Base-by-base conservation (phyloP, 352 stramenopile species). In the Pythium coloratum region DNA sequence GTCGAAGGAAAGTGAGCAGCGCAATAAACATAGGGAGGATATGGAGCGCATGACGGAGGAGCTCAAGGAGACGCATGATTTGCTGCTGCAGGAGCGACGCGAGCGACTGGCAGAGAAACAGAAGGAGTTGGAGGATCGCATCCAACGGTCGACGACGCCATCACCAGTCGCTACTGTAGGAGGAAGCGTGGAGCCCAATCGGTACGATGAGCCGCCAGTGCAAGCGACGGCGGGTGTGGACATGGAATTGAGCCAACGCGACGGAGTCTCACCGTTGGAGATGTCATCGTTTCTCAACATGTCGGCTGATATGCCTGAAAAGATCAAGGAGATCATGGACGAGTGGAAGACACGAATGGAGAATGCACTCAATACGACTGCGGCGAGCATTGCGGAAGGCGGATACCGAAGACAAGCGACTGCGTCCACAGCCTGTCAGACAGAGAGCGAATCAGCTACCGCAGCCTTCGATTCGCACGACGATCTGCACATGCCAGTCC, bases 41-140 rank as follows among this genome's bases (percentile, higher is more conserved):
- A 50, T 89, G n/a, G 57, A 75, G 12, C 55, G 56, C 10, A 24
- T 84, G 47, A 68, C 71, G 4, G 64, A 78, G 18, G 60, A 91
- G 55, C 56, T 92, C 13, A 77, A 80, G 16, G 65, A 82, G 20
- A 70, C 76, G 4, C 84, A 91, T 47, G 73, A 85, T 28, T 58
- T 84, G 64, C 61, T 95, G 54, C 65, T 90, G 12, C 71, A 68
- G 28, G 85, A 92, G 33, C 71, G 83, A 2, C 73, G 77, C 3
- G 78, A 88, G 24, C 72, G 84, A 13, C 62, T 90, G 4, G 59
- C 81, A 18, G 82, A 92, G 40, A 91, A 92, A 64, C 80, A 92
- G 32, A 69, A 66, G 20, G 73, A 74, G 42, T 61, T 89, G 12
- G 75, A 89, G 18, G 59, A 79, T 13, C 73, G 81, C 24, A 65